Percentiles rank a stretch among this genome's conserved stretches.
These are phyloP conservation scores for Novakomyces olei DNA, from an alignment of 805 yeast species.

Conservation along the genomic window DNA sequence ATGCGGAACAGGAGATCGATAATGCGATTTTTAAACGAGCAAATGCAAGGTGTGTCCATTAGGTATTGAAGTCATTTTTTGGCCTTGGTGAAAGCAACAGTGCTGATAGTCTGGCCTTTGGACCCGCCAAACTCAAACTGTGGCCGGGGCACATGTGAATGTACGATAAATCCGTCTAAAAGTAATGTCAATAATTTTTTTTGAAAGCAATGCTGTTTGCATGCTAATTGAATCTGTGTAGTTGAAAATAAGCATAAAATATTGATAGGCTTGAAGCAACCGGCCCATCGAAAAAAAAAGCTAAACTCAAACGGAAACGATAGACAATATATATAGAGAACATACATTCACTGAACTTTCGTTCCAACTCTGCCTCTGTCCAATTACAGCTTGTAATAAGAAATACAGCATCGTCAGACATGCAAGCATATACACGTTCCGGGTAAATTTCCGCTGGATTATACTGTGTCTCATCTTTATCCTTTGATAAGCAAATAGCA, in stretches of 20 bases:
- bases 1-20: too few relatives aligned
- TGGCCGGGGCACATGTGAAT: conserved; percentile 1
- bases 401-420: conserved; percentile 36
- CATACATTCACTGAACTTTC: neutral
- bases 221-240: too few relatives aligned
- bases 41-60: too few relatives aligned
- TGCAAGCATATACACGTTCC: conserved; percentile 13
- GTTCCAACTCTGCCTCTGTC: conserved; percentile 51
- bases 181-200: too few relatives aligned
- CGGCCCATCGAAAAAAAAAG: too few relatives aligned
- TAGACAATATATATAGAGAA: too few relatives aligned
- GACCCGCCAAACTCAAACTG: conserved; percentile 2
- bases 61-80: too few relatives aligned
- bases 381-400: conserved; percentile 84
- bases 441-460: conserved; percentile 2
- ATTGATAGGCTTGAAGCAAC: too few relatives aligned
- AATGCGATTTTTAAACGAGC: too few relatives aligned
- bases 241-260: too few relatives aligned
- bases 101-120: neutral
- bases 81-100: conserved; percentile 1
- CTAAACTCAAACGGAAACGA: too few relatives aligned
- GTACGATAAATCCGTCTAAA: neutral
- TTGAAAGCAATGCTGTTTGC: too few relatives aligned
- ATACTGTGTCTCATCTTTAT: conserved; percentile 16
- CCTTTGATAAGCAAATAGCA: conserved; percentile 70